Evolutionary conservation across 2,329 filamentous ascomycete genomes (phyloP), one percentile per base, ranked within the genome.

Genomic region (Aspergillus japonicus): DNA sequence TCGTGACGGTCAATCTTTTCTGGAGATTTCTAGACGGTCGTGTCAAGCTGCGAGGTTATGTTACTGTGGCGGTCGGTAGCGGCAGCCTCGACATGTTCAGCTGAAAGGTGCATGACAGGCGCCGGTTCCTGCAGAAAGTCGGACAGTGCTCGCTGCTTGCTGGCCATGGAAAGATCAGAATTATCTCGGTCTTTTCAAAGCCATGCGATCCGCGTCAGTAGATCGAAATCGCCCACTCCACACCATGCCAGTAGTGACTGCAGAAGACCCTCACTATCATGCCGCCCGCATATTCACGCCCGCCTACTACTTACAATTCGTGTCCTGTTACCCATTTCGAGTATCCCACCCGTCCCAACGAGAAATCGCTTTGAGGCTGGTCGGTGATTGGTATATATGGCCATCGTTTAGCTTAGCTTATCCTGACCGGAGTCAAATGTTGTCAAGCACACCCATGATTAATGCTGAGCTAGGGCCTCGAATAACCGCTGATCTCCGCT

Each of bases 71-170:
- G 53, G 53, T 47, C 31, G 26, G 26, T 29, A 29, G 26, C 33
- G 23, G 53, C 29, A 42, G 54, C 44, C 44, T 21, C 29, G n/a
- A 54, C 56, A 47, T 47, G 47, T 51, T 53, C 61, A 63, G 61
- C 61, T 63, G 71, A 73, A 70, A 58, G 61, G 62, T 66, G 65
- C 70, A 71, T 68, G 68, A 69, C 63, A 59, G 60, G 61, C 58
- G 33, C 62, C 58, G 58, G 71, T 73, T 72, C 71, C 71, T 73
- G 71, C 71, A 72, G 68, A 62, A 56, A 61, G 19, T 19, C 24
- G 6, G 29, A 55, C 53, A n/a, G 52, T 47, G 24, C 51, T 53
- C 6, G 21, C 21, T 29, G 44, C 35, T 26, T 14, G 33, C 39
- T 47, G 14, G 19, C 53, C 42, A 47, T 47, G 42, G 51, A 44